Base-by-base conservation (phyloP, 257 asterid genomes). In the Jacaranda copaia region DNA sequence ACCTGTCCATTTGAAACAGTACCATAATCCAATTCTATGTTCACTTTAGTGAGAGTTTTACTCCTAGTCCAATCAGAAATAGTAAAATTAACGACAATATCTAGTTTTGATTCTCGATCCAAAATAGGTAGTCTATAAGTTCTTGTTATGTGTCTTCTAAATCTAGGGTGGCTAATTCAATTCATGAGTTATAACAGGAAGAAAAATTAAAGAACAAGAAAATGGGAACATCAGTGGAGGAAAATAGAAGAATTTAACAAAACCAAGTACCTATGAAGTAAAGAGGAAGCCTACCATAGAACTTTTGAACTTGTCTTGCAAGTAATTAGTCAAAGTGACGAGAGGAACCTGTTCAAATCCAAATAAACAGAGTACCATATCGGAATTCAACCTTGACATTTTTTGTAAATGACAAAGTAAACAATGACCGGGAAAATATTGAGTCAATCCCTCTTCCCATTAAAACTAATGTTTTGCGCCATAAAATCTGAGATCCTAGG, bases 241-340 rank as follows among this genome's bases (percentile, higher is more conserved):
- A 20, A n/a, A 68, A 40, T 20, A 18, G 65, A 53, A 65, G 52
- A 75, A 55, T 51, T 14, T 40, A 42, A 79, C 35, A 61, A 18
- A 46, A 25, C 51, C 64, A 69, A 72, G 74, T 60, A 53, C 51
- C 20, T 35, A 56, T 68, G 71, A 45, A 43, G 48, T 1, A 38
- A n/a, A 57, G 49, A 45, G 40, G 59, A 72, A 80, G 76, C 88
- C 18, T 77, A 96, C 99, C 97, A 90, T 96, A 3, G 98, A 96
- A 72, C 82, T 93, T 59, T 92, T 77, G 97, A 91, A 93, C 90
- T 91, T 93, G 82, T 91, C 58, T 83, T 91, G 97, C 88, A 96
- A 83, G 79, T 69, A 85, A 63, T 93, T 96, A 19, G 99, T 96
- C 83, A 96, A 72, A 45, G 93, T 84, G 58, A 93, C 99, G 62